phyloP scores from a whole-genome alignment of 345 rosid species.

The Cardamine occulta region DNA sequence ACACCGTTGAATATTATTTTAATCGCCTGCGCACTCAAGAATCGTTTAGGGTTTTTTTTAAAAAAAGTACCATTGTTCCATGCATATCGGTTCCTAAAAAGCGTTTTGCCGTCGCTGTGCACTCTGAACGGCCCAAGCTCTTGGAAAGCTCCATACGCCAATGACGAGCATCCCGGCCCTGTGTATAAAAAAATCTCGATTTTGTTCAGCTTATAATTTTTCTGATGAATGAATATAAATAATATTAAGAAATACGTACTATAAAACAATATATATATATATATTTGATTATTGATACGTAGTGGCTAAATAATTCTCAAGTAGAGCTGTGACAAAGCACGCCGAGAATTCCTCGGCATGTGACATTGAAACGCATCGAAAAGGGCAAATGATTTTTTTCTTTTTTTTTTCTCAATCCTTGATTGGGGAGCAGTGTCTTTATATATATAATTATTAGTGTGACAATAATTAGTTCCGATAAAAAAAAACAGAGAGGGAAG shows the following conservation, averaged over 20 bases:
- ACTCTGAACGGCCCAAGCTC: conserved; percentile 92
- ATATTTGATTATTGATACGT: neutral
- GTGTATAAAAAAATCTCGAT: conserved; percentile 35
- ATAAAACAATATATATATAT: neutral
- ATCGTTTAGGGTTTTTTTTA: neutral
- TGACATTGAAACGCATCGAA: conserved; percentile 17
- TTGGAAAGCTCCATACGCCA: conserved; percentile 91
- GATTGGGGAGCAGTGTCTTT: neutral
- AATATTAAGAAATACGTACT: neutral
- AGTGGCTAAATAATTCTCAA: conserved; percentile 25
- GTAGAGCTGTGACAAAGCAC: conserved; percentile 37
- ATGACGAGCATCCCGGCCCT: conserved; percentile 96
- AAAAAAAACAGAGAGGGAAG: neutral
- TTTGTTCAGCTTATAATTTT: neutral
- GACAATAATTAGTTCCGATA: neutral
- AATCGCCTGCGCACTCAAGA: neutral
- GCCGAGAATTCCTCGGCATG: conserved; percentile 39
- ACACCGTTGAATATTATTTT: neutral
- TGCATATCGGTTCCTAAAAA: conserved; percentile 70
- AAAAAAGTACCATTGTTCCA: conserved; percentile 62
- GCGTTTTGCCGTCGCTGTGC: conserved; percentile 74
- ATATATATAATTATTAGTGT: neutral
- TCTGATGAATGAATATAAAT: neutral
- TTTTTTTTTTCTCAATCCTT: neutral
- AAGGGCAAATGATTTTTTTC: conserved; percentile 26